phyloP scores from a whole-genome alignment of 805 yeast genomes.

The Pichia eremophila region DNA sequence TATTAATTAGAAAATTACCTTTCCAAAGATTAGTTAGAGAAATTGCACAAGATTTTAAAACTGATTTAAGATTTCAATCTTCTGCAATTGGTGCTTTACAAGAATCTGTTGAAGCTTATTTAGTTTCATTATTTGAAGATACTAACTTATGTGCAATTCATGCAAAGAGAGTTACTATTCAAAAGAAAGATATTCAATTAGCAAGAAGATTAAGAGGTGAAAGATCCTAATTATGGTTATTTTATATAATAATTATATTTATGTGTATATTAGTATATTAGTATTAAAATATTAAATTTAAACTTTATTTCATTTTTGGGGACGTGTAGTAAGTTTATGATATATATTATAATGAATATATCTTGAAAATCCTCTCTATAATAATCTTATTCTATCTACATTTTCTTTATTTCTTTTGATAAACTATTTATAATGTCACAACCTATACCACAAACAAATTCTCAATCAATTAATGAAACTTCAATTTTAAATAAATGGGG shows the following conservation, averaged over 20 bases:
- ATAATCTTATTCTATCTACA: too few species aligned
- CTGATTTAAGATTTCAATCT: slow-evolving; percentile 92
- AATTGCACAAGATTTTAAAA: slow-evolving; percentile 89
- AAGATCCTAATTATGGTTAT: slow-evolving; percentile 49
- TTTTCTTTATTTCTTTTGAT: too few species aligned
- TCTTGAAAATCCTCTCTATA: too few species aligned
- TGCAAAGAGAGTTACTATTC: slow-evolving; percentile 98
- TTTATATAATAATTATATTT: slow-evolving; percentile 5
- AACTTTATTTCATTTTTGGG: background rate
- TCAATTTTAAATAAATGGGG: slow-evolving; percentile 5
- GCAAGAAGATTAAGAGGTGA: slow-evolving; percentile 98
- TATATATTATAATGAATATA: too few species aligned
- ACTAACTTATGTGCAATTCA: slow-evolving; percentile 98
- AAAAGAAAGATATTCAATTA: slow-evolving; percentile 95
- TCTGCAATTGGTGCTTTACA: slow-evolving; percentile 97
- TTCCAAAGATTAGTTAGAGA: slow-evolving; percentile 96
- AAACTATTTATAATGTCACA: background rate
- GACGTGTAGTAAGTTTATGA: too few species aligned
- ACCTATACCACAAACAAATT: background rate
- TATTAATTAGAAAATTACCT: slow-evolving; percentile 91
- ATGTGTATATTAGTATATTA: slow-evolving; percentile 9
- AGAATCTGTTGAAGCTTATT: slow-evolving; percentile 97
- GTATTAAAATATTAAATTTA: slow-evolving; percentile 9
- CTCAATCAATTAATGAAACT: background rate
- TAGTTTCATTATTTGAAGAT: slow-evolving; percentile 93